These are phyloP conservation scores for Brassica cretica DNA, from an alignment of 345 rosid species.

Conservation along the genomic window DNA sequence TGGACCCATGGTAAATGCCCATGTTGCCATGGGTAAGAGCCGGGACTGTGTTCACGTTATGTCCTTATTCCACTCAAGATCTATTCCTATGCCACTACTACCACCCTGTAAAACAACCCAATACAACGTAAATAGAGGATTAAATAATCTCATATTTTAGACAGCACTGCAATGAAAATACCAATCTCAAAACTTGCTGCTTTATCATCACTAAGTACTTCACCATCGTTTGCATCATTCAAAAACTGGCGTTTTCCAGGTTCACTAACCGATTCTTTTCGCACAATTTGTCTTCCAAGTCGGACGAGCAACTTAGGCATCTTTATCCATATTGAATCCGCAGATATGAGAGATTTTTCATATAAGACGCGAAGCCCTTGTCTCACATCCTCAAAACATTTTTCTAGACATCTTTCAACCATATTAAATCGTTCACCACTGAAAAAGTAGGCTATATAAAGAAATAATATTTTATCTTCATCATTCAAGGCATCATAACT, in stretches of 20 bases:
- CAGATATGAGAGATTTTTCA: not conserved
- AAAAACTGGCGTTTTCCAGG: not conserved
- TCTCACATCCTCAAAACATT: not conserved
- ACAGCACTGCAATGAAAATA: not conserved
- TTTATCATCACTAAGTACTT: not conserved
- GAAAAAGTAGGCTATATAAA: not conserved
- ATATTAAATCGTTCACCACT: fast-evolving
- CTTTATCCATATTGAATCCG: not conserved
- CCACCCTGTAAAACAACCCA: not conserved
- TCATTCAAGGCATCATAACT: not conserved
- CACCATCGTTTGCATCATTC: not conserved
- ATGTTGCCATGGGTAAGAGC: too few relatives aligned
- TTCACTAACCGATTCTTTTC: not conserved
- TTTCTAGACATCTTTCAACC: not conserved
- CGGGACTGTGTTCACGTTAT: not conserved
- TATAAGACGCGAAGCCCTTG: not conserved
- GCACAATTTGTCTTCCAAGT: not conserved
- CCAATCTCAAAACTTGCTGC: not conserved
- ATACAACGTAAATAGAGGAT: not conserved
- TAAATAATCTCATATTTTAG: not conserved
- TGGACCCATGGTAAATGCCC: too few relatives aligned
- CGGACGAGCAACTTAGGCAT: not conserved
- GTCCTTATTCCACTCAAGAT: not conserved
- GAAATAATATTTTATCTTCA: not conserved
- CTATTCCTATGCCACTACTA: not conserved